Conservation (phyloP, 208 protist genomes). For the Entamoeba invadens region DNA sequence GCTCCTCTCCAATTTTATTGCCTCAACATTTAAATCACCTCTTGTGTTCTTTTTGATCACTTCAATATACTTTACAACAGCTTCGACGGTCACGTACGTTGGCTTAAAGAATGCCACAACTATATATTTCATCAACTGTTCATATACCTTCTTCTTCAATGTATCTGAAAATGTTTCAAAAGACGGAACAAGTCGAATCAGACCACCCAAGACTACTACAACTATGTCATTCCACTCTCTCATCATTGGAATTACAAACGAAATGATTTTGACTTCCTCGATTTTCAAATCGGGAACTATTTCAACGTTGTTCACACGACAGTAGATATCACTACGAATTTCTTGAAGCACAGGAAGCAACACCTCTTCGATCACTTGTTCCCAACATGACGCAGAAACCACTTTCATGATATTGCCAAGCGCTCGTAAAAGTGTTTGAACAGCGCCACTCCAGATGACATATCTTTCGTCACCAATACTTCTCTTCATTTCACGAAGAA, state of each 20-base stretch:
- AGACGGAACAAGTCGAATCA: neutral
- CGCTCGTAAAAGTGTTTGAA: neutral
- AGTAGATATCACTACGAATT: neutral
- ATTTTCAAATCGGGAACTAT: neutral
- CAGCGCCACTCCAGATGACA: neutral
- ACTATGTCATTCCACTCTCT: neutral
- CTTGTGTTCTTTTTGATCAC: neutral
- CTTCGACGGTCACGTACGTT: neutral
- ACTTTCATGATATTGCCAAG: neutral
- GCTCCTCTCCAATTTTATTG: neutral
- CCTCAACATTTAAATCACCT: neutral
- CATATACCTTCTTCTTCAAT: neutral
- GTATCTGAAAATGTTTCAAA: neutral
- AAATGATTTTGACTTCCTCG: neutral
- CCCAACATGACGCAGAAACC: neutral
- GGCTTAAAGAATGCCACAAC: neutral
- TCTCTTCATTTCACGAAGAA: neutral
- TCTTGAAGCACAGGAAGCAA: neutral
- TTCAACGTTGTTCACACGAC: neutral
- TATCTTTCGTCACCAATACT: neutral
- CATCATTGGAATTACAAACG: neutral
- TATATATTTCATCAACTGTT: neutral
- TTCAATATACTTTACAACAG: neutral
- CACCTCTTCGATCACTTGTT: neutral
- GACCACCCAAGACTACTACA: neutral